Base-by-base conservation (phyloP, 2,329 filamentous ascomycete genomes). In the Neonectria magnoliae region DNA sequence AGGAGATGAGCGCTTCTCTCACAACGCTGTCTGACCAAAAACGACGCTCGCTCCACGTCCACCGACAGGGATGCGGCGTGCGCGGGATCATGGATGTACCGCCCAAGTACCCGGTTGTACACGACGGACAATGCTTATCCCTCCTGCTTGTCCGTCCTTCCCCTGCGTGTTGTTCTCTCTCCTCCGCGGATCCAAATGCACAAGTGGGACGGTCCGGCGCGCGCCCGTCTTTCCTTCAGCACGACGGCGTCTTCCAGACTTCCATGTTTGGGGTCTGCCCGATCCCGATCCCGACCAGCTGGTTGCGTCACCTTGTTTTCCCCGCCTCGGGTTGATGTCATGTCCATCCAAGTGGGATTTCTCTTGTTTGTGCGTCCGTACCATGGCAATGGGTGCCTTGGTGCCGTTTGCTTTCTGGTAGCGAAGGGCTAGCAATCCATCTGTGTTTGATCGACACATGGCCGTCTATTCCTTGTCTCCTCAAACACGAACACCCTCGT, bases 201-300 rank as follows among this genome's bases (percentile, higher is more conserved):
- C 65, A 68, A 66, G 66, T 71, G 65, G 64, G 70, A 64, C 66
- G 64, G 68, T 64, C 58, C 66, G 65, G 59, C 31, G 58, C 62
- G 60, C 63, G 57, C 60, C 47, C 48, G 22, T 16, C 55, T 16
- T 57, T 54, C 31, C 36, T 60, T 16, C 36, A 48, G 31, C 13
- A 44, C 41, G 31, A 20, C 50, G 33, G 54, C 47, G 47, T 47
- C 67, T 70, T 67, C 38, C 38, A 42, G 7, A 20, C 38, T 36
- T 60, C 48, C 31, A 62, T 57, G 36, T 56, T 42, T 60, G 45
- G 9, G 53, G 53, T 52, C 22, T 60, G 25, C 48, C 38, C 31
- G 38, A 13, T 61, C 41, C 53, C 58, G 61, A 51, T 64, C 54
- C 57, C 57, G 52, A 57, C 53, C 54, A 29, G 29, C 14, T 41